A percentile compares a stretch with the other conserved stretches of the same genome.
These are phyloP conservation scores for Sugiyamaella neomexicana DNA, from an alignment of 1,139 yeast species.

Conservation along the genomic window DNA sequence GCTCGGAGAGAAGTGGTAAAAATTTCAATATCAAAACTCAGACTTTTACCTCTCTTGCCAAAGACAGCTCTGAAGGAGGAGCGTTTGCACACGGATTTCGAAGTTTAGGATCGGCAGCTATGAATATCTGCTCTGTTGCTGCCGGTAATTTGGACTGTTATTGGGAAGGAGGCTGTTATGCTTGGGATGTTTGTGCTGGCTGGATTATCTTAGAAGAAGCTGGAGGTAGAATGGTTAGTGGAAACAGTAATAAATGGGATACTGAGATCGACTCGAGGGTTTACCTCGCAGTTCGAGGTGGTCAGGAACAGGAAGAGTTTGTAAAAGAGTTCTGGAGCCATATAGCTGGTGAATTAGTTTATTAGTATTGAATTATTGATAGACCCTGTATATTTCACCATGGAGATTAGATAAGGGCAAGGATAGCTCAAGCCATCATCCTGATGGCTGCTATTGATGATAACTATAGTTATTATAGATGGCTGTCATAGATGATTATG, in stretches of 20 bases:
- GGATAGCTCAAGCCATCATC: not conserved
- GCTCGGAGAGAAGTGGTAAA: conserved; percentile 54
- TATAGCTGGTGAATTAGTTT: conserved; percentile 48
- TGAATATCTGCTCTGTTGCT: conserved; percentile 56
- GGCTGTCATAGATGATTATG: no score
- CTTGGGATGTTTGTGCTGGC: conserved; percentile 68
- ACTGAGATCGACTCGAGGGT: conserved; percentile 52
- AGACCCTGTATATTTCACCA: not conserved
- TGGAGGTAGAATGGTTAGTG: conserved; percentile 57
- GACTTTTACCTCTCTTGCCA: conserved; percentile 49
- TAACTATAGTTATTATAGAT: no score
- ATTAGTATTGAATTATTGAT: conserved; percentile 23
- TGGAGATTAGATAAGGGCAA: conserved; percentile 1
- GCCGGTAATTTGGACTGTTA: conserved; percentile 57
- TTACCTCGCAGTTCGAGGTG: conserved; percentile 57
- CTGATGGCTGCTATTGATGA: no score
- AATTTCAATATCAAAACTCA: conserved; percentile 51
- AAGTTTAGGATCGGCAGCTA: conserved; percentile 60
- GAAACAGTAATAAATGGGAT: conserved; percentile 51
- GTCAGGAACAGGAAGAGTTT: conserved; percentile 48
- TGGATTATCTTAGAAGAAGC: conserved; percentile 61
- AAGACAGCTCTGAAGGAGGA: conserved; percentile 45
- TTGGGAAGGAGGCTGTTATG: conserved; percentile 66
- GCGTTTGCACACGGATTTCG: conserved; percentile 62
- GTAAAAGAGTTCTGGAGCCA: conserved; percentile 52